Percentiles rank a stretch among this genome's conserved stretches.
These are phyloP conservation scores for Phytophthora pini DNA, from an alignment of 352 stramenopile species.

Conservation along the genomic window DNA sequence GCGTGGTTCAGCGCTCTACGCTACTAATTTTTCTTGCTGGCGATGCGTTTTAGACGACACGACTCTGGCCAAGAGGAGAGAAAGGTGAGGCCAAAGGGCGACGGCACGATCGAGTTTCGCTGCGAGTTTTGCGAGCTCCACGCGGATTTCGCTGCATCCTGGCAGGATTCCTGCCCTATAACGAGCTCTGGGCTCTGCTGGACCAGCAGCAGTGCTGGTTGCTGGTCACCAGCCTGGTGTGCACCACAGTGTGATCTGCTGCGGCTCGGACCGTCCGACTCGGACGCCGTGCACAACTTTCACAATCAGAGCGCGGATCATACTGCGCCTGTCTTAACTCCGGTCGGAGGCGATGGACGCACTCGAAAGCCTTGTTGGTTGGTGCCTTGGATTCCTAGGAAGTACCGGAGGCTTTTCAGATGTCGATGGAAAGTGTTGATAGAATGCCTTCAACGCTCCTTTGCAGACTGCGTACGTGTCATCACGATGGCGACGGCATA, in stretches of 20 bases:
- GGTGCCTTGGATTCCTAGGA: not conserved
- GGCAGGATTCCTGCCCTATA: constrained; percentile 4
- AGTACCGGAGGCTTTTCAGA: not conserved
- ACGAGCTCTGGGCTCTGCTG: constrained; percentile 2
- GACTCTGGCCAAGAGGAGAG: not conserved
- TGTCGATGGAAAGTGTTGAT: not conserved
- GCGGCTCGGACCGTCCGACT: not conserved
- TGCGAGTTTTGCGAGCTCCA: not conserved
- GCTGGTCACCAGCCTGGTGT: not conserved
- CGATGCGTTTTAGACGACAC: not conserved
- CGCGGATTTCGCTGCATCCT: not conserved
- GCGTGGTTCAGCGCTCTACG: too few relatives aligned
- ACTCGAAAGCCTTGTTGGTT: not conserved
- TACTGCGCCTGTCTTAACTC: not conserved
- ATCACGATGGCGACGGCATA: constrained; percentile 2
- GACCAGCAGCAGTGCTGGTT: not conserved
- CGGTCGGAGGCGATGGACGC: not conserved
- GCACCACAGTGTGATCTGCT: constrained; percentile 9
- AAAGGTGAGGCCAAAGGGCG: not conserved
- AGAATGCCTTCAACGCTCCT: not conserved
- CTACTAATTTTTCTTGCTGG: not conserved
- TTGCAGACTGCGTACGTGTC: not conserved
- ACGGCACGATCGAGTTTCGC: not conserved
- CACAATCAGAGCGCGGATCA: constrained; percentile 4
- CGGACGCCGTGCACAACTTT: not conserved